A percentile compares a stretch with the other conserved stretches of the same genome.
phyloP scores from a whole-genome alignment of 192 early-diverging fungal genomes.

The Coemansia asiatica region DNA sequence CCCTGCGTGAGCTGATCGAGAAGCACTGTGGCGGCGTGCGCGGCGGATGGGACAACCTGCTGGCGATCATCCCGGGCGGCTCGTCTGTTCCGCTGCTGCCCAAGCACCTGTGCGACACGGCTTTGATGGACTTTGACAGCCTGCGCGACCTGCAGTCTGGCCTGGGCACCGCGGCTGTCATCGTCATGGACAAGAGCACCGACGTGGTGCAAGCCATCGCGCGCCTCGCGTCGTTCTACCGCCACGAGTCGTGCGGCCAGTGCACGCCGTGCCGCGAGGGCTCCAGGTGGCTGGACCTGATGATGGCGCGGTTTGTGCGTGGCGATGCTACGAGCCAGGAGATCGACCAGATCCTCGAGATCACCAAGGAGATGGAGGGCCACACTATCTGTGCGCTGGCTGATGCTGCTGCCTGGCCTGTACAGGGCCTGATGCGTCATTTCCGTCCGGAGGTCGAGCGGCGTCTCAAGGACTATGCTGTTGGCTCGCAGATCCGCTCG shows the following conservation, averaged over 20 bases:
- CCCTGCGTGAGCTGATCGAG: conserved; percentile 88
- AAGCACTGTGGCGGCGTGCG: conserved; percentile 94
- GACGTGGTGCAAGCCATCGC: conserved; percentile 94
- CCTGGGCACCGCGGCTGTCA: conserved; percentile 94
- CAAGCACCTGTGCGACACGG: conserved; percentile 81
- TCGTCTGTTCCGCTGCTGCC: conserved; percentile 91
- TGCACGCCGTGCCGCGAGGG: conserved; percentile 99
- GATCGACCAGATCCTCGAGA: conserved; percentile 95
- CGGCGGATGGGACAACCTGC: conserved; percentile 98
- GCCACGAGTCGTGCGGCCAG: conserved; percentile 98
- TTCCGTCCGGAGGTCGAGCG: conserved; percentile 63
- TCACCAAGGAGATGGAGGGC: conserved; percentile 96
- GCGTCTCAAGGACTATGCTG: conserved; percentile 32
- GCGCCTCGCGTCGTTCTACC: conserved; percentile 89
- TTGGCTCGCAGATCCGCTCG: conserved; percentile 30
- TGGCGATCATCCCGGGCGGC: conserved; percentile 96
- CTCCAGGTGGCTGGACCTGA: conserved; percentile 89
- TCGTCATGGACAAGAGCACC: conserved; percentile 98
- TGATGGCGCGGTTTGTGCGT: conserved; percentile 93
- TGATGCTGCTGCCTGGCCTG: conserved; percentile 98
- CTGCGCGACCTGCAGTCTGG: conserved; percentile 91
- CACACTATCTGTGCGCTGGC: conserved; percentile 99
- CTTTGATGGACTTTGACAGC: conserved; percentile 99
- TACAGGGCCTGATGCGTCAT: conserved; percentile 91
- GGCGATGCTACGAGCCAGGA: conserved; percentile 80